These are phyloP conservation scores for Diaporthe sp. DNA, from an alignment of 2,329 filamentous ascomycete species.

Conservation along the genomic window DNA sequence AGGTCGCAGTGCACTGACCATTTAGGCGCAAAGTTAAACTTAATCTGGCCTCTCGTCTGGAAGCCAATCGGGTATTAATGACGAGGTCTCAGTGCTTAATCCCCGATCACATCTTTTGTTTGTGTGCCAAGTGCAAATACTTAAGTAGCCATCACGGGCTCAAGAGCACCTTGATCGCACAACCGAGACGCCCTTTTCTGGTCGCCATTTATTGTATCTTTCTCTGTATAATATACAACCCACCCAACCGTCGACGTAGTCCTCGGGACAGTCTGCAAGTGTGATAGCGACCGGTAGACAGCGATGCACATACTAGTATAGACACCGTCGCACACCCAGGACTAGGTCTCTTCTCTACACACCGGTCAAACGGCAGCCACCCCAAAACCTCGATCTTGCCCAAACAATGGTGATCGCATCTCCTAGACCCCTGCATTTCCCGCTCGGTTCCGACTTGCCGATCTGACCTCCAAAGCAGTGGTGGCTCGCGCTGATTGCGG, in stretches of 20 bases:
- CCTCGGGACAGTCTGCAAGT: background rate
- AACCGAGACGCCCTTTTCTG: background rate
- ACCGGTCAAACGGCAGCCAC: conserved; percentile 4
- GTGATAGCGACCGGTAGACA: background rate
- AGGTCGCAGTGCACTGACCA: background rate
- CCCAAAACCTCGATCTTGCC: background rate
- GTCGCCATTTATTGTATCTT: background rate
- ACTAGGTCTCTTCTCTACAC: background rate
- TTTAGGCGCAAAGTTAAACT: background rate
- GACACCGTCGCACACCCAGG: background rate
- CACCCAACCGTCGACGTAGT: background rate
- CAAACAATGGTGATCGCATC: background rate
- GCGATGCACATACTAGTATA: background rate
- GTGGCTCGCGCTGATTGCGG: background rate
- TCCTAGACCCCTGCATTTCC: background rate
- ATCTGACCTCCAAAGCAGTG: conserved; percentile 10
- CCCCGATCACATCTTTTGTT: background rate
- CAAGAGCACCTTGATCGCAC: background rate
- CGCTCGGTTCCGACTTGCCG: conserved; percentile 21
- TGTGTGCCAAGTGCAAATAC: background rate
- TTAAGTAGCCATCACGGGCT: background rate
- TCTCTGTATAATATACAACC: background rate
- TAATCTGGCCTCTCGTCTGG: background rate
- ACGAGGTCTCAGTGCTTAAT: background rate
- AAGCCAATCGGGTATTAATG: conserved; percentile 3